Base-by-base conservation (phyloP, 371 early-diverging fungal genomes). In the Actinomucor elegans region DNA sequence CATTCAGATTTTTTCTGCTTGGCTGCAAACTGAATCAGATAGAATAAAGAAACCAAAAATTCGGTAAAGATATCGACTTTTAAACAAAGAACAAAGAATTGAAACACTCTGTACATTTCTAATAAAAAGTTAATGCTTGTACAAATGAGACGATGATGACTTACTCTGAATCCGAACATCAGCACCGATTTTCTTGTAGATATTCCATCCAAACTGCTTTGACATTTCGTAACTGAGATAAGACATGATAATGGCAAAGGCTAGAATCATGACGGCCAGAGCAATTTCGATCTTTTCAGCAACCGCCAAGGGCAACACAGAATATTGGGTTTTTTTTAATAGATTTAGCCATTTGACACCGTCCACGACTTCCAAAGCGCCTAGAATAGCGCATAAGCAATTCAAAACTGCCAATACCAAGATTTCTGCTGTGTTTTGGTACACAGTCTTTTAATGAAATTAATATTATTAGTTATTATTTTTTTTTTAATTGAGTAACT, bases 41-140 rank as follows among this genome's bases (percentile, higher is more conserved):
- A 77, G 35, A 77, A 77, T 4, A 73, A 26, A 12, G 73, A 73
- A 28, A 77, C 67, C 14, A 73, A 40, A 38, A 77, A 77, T 28
- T 67, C 68, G 3, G 70, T 67, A 48, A 73, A 77, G 18, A 77
- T 59, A 28, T 77, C 69, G 29, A 77, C 63, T 51, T 77, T 77
- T 17, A 77, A 61, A 4, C 61, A 48, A 35, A 77, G 49, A 5
- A 77, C 73, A 59, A 77, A 77, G 52, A 77, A 73, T 52, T 77
- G 77, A 36, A 73, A 77, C 35, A 59, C 64, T 23, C 71, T 63
- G 36, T 75, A 75, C 72, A 72, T 75, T 32, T 41, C 38, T n/a
- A n/a, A n/a, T n/a, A n/a, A n/a, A n/a, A n/a, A n/a, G n/a, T 57
- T 70, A 70, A 62, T n/a, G 17, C 12, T 43, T 10, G 26, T 29